Percentiles rank a stretch among this genome's conserved stretches.
phyloP scores from a whole-genome alignment of 495 filamentous ascomycete genomes.

The Penicillium salamii region DNA sequence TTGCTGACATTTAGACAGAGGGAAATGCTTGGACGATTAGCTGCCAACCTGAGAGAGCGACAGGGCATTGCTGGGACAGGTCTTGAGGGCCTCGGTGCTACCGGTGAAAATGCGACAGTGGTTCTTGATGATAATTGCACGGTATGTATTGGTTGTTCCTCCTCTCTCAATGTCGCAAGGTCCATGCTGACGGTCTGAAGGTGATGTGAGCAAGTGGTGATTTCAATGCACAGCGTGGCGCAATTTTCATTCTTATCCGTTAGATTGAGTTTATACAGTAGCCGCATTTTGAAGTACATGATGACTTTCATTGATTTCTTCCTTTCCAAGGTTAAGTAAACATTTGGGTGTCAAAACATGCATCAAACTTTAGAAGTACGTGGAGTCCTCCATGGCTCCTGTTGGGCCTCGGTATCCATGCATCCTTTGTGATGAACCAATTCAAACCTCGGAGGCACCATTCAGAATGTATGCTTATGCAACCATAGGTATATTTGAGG shows the following conservation, averaged over 20 bases:
- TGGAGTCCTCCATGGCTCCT: too few relatives aligned
- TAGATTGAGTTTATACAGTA: neutral
- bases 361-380: too few relatives aligned
- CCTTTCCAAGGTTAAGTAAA: too few relatives aligned
- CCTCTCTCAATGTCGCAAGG: neutral
- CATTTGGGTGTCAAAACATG: too few relatives aligned
- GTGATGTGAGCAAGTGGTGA: constrained; percentile 20
- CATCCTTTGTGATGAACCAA: too few relatives aligned
- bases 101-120: constrained; percentile 13
- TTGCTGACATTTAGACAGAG: constrained; percentile 30
- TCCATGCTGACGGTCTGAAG: constrained; percentile 11
- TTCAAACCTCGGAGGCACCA: too few relatives aligned
- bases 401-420: too few relatives aligned
- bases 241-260: neutral
- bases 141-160: constrained; percentile 20
- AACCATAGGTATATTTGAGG: too few relatives aligned
- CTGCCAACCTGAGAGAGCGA: constrained; percentile 43
- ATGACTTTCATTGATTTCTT: too few relatives aligned
- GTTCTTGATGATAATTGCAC: constrained; percentile 45
- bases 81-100: constrained; percentile 4
- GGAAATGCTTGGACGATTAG: constrained; percentile 59
- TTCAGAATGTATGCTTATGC: too few relatives aligned
- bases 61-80: constrained; percentile 17
- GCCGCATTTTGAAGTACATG: too few relatives aligned
- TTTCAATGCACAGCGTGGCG: neutral